Evolutionary conservation across 202 grass and related monocot species (phyloP), one percentile per base, ranked within the genome.

Genomic region (Carex sylvatica): DNA sequence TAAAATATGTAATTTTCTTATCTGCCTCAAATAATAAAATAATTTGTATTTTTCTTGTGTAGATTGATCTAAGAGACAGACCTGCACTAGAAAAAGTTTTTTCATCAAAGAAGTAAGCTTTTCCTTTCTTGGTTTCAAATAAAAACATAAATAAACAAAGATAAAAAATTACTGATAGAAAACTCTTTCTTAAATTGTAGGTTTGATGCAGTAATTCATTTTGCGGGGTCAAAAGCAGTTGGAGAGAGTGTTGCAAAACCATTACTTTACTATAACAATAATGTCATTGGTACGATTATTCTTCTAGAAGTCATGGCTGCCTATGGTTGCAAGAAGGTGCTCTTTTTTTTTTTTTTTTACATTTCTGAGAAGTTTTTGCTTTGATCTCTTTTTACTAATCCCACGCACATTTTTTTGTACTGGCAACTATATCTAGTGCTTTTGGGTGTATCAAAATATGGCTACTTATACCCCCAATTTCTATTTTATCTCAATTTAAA

Each of bases 121-220:
- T 58, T 63, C 56, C 73, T 53, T 82, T 70, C 66, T 65, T 59
- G 24, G 56, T 38, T 81, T 64, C 20, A 78, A 49, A 79, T 82
- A 59, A 14, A 65, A 26, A 31, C 4, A 20, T 0, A 49, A 3
- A 70, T 12, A 47, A 71, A 71, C 3, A 13, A 9, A 8, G 19
- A 20, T 20, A 9, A 35, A 59, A 70, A 49, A 20, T 18, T 46
- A 59, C 6, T 87, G 11, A 85, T 62, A 52, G 44, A 47, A 54
- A 9, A 35, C 58, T 61, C 54, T 56, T 56, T 65, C 2, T 85
- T 87, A 10, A 82, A 83, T 12, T 89, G 63, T 85, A 98, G 95
- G 75, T 95, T 98, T 78, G 92, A 98, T 90, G 95, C 95, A 72
- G 95, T 98, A 79, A 87, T 98, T 84, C 95, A 98, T 80, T 95